Base-by-base conservation (phyloP, 495 filamentous ascomycete species). In the Aspergillus coremiiformis region DNA sequence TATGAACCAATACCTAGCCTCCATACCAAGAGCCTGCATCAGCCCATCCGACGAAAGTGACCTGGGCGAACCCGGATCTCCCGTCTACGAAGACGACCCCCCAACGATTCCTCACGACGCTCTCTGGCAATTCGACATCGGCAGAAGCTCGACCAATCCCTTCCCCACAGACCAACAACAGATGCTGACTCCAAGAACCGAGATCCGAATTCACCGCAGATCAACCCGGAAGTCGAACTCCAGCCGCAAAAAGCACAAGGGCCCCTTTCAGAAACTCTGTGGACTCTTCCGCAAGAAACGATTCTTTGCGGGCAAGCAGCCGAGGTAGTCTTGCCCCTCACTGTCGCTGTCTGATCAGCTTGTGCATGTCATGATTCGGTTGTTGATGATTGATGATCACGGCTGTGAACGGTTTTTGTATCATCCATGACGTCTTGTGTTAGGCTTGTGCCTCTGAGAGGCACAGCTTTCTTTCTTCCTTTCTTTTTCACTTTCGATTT, bases 1-100 rank as follows among this genome's bases (percentile, higher is more conserved):
- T 24, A 35, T 35, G 32, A 3, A 56, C 24, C 32, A 51, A 22
- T 48, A 37, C 39, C 55, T 52, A 47, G 23, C 56, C 33, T 49
- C 44, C 56, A 33, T n/a, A 11, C 44, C 23, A 21, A 42, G 27
- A 33, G 17, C 33, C 53, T 48, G 10, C 56, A 37, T 5, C 59
- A 52, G 11, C 54, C 60, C 8, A 35, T 57, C 33, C n/a, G 39
- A 55, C 29, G 54, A 57, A 35, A 50, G 39, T 30, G 58, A 72
- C 9, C 64, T 73, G 17, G 70, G 70, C 42, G 69, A 73, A 48
- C 68, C 68, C 1, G 68, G 68, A 15, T 66, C 63, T 3, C 62
- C 66, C 1, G 60, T 71, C 53, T 63, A 60, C 49, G 63, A 66
- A 20, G 67, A 70, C 45, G 56, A 60, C n/a, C 53, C 17, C 1